A percentile compares a stretch with the other conserved stretches of the same genome.
These are phyloP conservation scores for Dictyostelium firmibasis DNA, from an alignment of 78 protist species.

Conservation along the genomic window DNA sequence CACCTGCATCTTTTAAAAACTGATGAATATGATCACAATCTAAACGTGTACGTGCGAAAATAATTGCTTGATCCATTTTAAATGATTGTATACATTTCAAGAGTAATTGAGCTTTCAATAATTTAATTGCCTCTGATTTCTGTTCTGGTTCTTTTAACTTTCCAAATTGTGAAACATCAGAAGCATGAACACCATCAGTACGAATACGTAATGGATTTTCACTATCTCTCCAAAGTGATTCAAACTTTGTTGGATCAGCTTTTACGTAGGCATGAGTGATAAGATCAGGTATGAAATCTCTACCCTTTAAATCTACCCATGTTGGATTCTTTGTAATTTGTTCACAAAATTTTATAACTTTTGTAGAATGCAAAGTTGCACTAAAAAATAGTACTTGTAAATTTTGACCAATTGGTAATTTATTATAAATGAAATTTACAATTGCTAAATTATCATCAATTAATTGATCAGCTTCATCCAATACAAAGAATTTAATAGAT, in stretches of 20 bases:
- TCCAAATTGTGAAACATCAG: constrained; percentile 25
- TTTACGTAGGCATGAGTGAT: constrained; percentile 50
- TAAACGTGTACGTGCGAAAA: constrained; percentile 90
- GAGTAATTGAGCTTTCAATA: constrained; percentile 70
- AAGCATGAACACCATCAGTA: constrained; percentile 81
- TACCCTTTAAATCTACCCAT: constrained; percentile 96
- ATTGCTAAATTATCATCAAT: constrained; percentile 52
- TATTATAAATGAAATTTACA: constrained; percentile 37
- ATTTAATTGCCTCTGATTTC: constrained; percentile 84
- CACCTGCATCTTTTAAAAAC: constrained; percentile 53
- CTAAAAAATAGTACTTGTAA: constrained; percentile 84
- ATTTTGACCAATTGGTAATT: constrained; percentile 13
- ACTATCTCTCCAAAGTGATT: constrained; percentile 19
- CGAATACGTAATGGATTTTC: constrained; percentile 8
- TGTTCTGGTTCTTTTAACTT: constrained; percentile 37
- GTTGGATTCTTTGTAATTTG: constrained; percentile 78
- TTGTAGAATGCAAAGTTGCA: constrained; percentile 91
- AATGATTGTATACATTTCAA: constrained; percentile 70
- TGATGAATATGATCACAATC: constrained; percentile 88
- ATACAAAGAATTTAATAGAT: constrained; percentile 80
- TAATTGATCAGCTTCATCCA: constrained; percentile 93
- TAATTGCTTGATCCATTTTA: constrained; percentile 91
- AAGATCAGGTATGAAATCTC: constrained; percentile 87
- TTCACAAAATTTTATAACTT: constrained; percentile 54
- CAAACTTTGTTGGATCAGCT: constrained; percentile 49